Base-by-base conservation (phyloP, 2,329 filamentous ascomycete species). In the Penicillium sp. region DNA sequence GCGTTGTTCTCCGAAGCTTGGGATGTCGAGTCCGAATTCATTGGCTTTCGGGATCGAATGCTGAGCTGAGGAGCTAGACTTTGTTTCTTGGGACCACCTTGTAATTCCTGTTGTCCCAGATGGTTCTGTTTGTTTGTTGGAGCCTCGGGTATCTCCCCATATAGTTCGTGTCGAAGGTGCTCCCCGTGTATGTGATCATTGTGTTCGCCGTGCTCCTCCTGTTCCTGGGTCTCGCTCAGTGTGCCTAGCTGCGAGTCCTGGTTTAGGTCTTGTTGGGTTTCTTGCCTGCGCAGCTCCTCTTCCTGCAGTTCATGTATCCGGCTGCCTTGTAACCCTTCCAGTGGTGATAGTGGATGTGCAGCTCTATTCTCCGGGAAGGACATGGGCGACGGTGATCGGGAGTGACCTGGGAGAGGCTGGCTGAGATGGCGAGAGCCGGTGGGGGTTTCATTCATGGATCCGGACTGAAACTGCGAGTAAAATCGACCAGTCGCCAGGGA, bases 381-480 rank as follows among this genome's bases (percentile, higher is more conserved):
- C 54, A 51, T 21, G 43, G 58, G 17, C 15, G 53, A 53, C 6
- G 45, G 55, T 13, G 45, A 49, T 6, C 51, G 38, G 3, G 50
- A 55, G 40, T 56, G 41, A n/a, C n/a, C 40, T 10, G 31, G 35
- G 12, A 58, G 40, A 47, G 54, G 56, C n/a, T 51, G 49, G 10
- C 55, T 58, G 27, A 54, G 59, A 29, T 60, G 59, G 7, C 50
- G 57, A 54, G 48, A 38, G 42, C 19, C 6, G 23, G 23, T 7
- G 43, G 31, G 12, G 10, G 15, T n/a, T 46, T 48, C 47, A 15
- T 41, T 48, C 23, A 9, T 8, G 13, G 54, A 46, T 13, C n/a
- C 33, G 15, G 61, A 51, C n/a, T 57, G 57, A 4, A 56, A 15
- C 12, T 59, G 57, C 8, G 64, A 64, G 25, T 67, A 67, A 19